Base-by-base conservation (phyloP, 1,284 basidiomycete species). In the Ceratorhiza oryzae-sativae region DNA sequence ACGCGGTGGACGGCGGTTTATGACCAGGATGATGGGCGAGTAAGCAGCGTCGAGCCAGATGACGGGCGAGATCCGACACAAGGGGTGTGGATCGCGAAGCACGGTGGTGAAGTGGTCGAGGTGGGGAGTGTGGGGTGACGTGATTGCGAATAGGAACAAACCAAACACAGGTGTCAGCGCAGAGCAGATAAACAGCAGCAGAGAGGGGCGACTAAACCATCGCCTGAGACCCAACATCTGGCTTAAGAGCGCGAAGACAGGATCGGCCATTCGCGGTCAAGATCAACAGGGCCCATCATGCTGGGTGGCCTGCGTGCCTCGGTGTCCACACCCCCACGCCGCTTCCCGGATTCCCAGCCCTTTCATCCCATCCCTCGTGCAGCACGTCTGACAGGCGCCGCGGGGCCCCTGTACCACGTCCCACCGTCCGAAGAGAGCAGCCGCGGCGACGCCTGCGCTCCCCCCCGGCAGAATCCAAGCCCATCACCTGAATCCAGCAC, bases 111-210 rank as follows among this genome's bases (percentile, higher is more conserved):
- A 25, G 25, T 25, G 45, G 61, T 36, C 46, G 61, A 39, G 48
- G 63, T 53, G 63, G 48, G 63, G 63, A 63, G n/a, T 63, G 61
- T 63, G 61, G 61, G 61, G 61, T 63, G 63, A 55, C 45, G 61
- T 67, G 48, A 67, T 67, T 67, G 63, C 48, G 23, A 67, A 36
- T 45, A 63, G 49, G 62, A 67, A 67, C 32, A 53, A 13, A 41
- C 63, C 63, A 67, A 67, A 67, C 63, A 63, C 15, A 61, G 36
- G 59, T 49, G 62, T 67, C 63, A 67, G 63, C 49, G 48, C 30
- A 12, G 32, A 34, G 55, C 34, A 25, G 55, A 36, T 30, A 58
- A 34, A 58, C 39, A 27, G 18, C 30, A 23, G 23, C 60, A 48
- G 36, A 39, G n/a, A n/a, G n/a, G n/a, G n/a, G n/a, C n/a, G n/a